A percentile compares a stretch with the other conserved stretches of the same genome.
Conservation (phyloP, 225 moss, liverwort and hornwort genomes). For the Sphagnum tenellum region DNA sequence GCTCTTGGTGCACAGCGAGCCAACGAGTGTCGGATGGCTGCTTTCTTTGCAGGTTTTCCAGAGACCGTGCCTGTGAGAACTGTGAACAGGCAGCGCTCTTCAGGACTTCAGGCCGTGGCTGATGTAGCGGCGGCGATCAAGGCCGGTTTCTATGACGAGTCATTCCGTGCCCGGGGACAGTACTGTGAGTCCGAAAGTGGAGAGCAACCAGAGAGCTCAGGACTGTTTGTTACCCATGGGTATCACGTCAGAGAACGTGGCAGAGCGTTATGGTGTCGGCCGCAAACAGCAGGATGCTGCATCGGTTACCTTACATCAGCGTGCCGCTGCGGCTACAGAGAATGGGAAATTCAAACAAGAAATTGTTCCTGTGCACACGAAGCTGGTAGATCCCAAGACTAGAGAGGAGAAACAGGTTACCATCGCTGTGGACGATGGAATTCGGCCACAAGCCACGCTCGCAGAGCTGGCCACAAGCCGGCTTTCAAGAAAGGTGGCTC, state of each 20-base stretch:
- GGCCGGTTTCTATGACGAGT: conserved; percentile 56
- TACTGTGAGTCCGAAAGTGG: conserved; percentile 52
- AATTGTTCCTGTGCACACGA: conserved; percentile 75
- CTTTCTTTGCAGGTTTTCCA: conserved; percentile 84
- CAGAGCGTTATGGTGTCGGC: conserved; percentile 51
- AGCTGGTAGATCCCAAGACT: conserved; percentile 67
- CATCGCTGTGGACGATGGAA: conserved; percentile 75
- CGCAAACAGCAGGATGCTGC: conserved; percentile 77
- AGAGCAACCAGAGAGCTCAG: conserved; percentile 48
- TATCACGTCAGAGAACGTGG: conserved; percentile 87
- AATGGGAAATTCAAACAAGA: conserved; percentile 80
- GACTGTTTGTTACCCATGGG: conserved; percentile 90
- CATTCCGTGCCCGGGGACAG: conserved; percentile 57
- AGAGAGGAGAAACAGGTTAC: conserved; percentile 59
- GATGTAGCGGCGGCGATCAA: conserved; percentile 82
- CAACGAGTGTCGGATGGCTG: conserved; percentile 82
- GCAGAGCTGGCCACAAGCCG: conserved; percentile 58
- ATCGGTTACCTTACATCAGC: conserved; percentile 57
- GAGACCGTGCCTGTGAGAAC: conserved; percentile 79
- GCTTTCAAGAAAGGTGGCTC: conserved; percentile 78
- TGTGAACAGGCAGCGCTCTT: conserved; percentile 88
- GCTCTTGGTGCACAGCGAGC: conserved; percentile 77
- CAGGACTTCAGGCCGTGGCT: conserved; percentile 84
- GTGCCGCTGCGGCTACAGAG: conserved; percentile 74
- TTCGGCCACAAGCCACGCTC: conserved; percentile 41